Conservation (phyloP, 257 asterid genomes). For the Penstemon eatonii region DNA sequence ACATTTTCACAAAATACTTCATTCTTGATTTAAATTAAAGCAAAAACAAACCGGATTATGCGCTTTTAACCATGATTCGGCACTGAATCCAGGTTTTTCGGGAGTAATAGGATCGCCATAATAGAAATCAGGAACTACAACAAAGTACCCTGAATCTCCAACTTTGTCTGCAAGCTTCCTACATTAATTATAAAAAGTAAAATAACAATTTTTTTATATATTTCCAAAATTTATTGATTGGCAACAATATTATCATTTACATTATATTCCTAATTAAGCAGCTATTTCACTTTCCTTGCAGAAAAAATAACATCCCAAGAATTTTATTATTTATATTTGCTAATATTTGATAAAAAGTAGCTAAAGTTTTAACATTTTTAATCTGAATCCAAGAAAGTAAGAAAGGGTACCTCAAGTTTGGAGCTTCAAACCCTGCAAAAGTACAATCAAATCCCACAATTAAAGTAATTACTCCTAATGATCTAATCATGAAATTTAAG, state of each 20-base stretch:
- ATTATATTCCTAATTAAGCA: background rate
- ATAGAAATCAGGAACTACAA: slow-evolving; percentile 74
- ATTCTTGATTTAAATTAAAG: background rate
- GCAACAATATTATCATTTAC: background rate
- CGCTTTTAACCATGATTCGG: slow-evolving; percentile 37
- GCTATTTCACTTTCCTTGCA: background rate
- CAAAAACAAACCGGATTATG: slow-evolving; percentile 48
- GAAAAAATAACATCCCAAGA: too few relatives aligned
- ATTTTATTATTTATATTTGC: too few relatives aligned
- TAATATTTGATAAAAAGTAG: background rate
- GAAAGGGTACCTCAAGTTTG: slow-evolving; percentile 51
- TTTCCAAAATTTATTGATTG: background rate
- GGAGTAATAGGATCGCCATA: slow-evolving; percentile 55
- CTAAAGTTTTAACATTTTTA: background rate
- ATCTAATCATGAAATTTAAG: background rate
- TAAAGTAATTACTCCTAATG: background rate
- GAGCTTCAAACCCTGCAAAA: slow-evolving; percentile 64
- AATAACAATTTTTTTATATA: background rate
- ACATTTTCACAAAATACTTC: too few relatives aligned
- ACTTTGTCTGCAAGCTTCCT: slow-evolving; percentile 73
- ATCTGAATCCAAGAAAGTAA: background rate
- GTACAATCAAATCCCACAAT: background rate
- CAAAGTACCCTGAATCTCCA: slow-evolving; percentile 59
- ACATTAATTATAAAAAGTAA: slow-evolving; percentile 11
- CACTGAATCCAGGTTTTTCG: slow-evolving; percentile 28